Conservation (phyloP, 495 filamentous ascomycete species). For the Talaromyces proteolyticus region DNA sequence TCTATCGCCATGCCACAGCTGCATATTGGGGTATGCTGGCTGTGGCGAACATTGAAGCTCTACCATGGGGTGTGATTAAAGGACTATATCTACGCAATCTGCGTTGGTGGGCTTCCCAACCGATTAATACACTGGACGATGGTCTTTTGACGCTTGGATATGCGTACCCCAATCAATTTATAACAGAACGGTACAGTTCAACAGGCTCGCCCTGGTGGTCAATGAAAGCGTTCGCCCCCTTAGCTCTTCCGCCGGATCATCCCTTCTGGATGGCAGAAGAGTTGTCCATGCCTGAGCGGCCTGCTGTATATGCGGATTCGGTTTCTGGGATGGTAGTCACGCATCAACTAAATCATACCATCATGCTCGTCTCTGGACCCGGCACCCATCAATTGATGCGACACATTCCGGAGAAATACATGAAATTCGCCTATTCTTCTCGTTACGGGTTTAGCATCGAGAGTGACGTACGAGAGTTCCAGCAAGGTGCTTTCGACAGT, state of each 20-base stretch:
- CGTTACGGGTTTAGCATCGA: constrained; percentile 73
- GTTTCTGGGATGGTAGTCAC: constrained; percentile 33
- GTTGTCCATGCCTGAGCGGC: constrained; percentile 48
- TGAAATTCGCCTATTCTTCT: constrained; percentile 69
- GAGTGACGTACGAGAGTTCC: constrained; percentile 66
- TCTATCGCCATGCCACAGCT: constrained; percentile 77
- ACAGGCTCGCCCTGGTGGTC: constrained; percentile 71
- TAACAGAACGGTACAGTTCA: constrained; percentile 78
- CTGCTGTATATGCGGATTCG: constrained; percentile 58
- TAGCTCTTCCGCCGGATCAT: constrained; percentile 60
- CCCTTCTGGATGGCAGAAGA: constrained; percentile 71
- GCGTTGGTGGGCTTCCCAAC: constrained; percentile 71
- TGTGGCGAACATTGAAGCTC: constrained; percentile 66
- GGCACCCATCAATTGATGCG: constrained; percentile 75
- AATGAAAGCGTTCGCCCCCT: constrained; percentile 67
- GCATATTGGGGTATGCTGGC: constrained; percentile 75
- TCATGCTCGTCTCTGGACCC: constrained; percentile 69
- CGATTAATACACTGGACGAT: constrained; percentile 64
- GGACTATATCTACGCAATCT: constrained; percentile 68
- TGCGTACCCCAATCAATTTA: constrained; percentile 72
- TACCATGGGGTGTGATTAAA: constrained; percentile 74
- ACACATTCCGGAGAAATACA: constrained; percentile 77
- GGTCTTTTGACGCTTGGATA: constrained; percentile 74
- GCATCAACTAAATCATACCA: constrained; percentile 59
- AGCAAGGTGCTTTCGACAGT: constrained; percentile 68